Percentiles rank a stretch among this genome's conserved stretches.
Conservation (phyloP, 2,329 filamentous ascomycete species). For the Trichoderma pleuroti region DNA sequence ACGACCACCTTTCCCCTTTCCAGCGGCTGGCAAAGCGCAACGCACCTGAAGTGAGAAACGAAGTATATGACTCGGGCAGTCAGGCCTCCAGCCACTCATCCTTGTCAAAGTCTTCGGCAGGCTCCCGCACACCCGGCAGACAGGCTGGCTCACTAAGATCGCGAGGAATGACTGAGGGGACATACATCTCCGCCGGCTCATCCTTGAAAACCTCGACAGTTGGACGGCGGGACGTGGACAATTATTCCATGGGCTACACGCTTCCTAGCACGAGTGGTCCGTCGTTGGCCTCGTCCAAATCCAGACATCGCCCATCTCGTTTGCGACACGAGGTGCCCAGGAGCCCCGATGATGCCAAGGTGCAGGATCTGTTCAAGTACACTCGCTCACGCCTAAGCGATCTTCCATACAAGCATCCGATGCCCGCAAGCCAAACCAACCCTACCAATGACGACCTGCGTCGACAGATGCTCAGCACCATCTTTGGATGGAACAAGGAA, state of each 20-base stretch:
- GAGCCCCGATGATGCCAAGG: constrained; percentile 68
- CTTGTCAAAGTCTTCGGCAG: constrained; percentile 51
- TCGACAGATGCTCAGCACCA: constrained; percentile 84
- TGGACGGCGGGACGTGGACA: constrained; percentile 43
- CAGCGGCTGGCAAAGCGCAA: constrained; percentile 72
- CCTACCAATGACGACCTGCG: constrained; percentile 77
- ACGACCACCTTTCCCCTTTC: constrained; percentile 71
- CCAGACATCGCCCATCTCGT: constrained; percentile 57
- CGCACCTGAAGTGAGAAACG: constrained; percentile 57
- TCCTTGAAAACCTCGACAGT: constrained; percentile 42
- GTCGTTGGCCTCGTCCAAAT: constrained; percentile 48
- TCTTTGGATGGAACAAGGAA: constrained; percentile 93
- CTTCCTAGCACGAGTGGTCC: constrained; percentile 35
- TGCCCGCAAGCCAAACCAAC: constrained; percentile 52
- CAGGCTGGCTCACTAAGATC: constrained; percentile 52
- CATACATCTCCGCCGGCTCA: constrained; percentile 62
- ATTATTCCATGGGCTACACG: constrained; percentile 49
- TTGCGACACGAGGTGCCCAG: constrained; percentile 76
- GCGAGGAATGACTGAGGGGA: constrained; percentile 57
- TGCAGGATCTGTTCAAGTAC: constrained; percentile 81
- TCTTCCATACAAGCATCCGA: constrained; percentile 72
- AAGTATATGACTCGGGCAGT: constrained; percentile 62
- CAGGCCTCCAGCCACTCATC: constrained; percentile 63
- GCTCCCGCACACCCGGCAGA: constrained; percentile 49
- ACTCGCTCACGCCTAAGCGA: constrained; percentile 77